These are phyloP conservation scores for Ophiostoma perfectum DNA, from an alignment of 2,329 filamentous ascomycete species.

Conservation along the genomic window DNA sequence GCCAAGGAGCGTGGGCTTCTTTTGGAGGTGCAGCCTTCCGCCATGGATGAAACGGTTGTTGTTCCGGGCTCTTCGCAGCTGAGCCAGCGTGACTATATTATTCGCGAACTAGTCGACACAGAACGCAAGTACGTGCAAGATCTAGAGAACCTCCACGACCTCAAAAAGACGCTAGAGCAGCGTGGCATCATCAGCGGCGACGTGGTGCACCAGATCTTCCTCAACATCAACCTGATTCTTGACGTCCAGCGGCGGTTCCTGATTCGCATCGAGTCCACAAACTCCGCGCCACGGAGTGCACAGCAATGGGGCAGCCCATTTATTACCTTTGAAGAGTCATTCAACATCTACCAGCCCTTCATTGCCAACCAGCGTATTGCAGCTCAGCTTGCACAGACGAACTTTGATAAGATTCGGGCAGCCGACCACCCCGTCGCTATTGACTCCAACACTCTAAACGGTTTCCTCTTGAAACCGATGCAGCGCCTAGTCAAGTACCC, in stretches of 20 bases:
- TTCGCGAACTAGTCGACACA: constrained; percentile 87
- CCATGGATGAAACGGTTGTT: constrained; percentile 48
- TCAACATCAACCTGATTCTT: constrained; percentile 90
- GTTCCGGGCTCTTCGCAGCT: constrained; percentile 58
- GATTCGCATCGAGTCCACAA: constrained; percentile 92
- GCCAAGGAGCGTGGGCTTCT: constrained; percentile 74
- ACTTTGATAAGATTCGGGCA: constrained; percentile 78
- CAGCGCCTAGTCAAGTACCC: constrained; percentile 94
- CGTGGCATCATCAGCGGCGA: constrained; percentile 85
- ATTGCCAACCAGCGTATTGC: constrained; percentile 95
- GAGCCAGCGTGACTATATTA: constrained; percentile 75
- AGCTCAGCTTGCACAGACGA: constrained; percentile 72
- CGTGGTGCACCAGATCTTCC: constrained; percentile 86
- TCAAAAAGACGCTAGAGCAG: constrained; percentile 86
- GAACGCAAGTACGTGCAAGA: constrained; percentile 98
- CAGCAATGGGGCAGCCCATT: constrained; percentile 98
- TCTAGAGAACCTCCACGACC: constrained; percentile 83
- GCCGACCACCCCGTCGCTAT: constrained; percentile 76
- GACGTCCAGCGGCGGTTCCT: constrained; percentile 94
- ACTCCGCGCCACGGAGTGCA: constrained; percentile 66
- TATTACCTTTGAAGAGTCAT: constrained; percentile 74
- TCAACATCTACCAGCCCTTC: constrained; percentile 92
- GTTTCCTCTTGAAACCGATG: constrained; percentile 93
- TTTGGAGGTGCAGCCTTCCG: constrained; percentile 53
- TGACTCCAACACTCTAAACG: constrained; percentile 80